Base-by-base conservation (phyloP, 2,329 filamentous ascomycete species). In the Sphaceloma murrayae region DNA sequence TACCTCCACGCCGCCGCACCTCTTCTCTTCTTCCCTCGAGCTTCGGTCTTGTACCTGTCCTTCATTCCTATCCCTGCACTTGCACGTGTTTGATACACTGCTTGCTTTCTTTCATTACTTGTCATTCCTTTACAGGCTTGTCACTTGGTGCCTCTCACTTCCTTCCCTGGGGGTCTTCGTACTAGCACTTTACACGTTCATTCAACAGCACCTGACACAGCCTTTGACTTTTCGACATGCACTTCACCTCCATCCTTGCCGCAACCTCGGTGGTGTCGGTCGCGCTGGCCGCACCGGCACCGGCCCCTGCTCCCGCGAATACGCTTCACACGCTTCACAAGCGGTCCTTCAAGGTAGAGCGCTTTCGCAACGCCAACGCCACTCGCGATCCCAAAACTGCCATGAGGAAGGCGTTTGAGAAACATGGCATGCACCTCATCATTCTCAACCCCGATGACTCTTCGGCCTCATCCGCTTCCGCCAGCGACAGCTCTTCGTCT, bases 401-500 rank as follows among this genome's bases (percentile, higher is more conserved):
- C 40, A 68, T 88, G 52, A 62, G 73, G 40, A 82, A 76, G 62
- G 75, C 80, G 11, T 80, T 82, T 59, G 64, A 69, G 53, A 88
- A 88, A 60, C 86, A 73, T 60, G 72, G 74, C 49, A 49, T 46
- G 46, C 32, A 44, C 5, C 42, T 44, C 34, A 45, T 43, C 16
- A 43, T 40, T 24, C 38, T 42, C 21, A 45, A 40, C 14, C 34
- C 24, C 24, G 44, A 24, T 24, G 33, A 17, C 18, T 18, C 32
- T 27, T 22, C 31, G 3, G 31, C 21, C n/a, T 34, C 30, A 11
- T 45, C 18, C 45, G 32, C 34, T 5, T 42, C 44, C 13, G 32
- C 45, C 9, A 33, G 34, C 26, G 14, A 24, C 5, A 17, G 22
- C 16, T 34, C 26, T 10, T 17, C 26, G 3, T 11, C 4, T 14